These are phyloP conservation scores for Moesziomyces parantarcticus DNA, from an alignment of 1,284 basidiomycete genomes.

Conservation along the genomic window DNA sequence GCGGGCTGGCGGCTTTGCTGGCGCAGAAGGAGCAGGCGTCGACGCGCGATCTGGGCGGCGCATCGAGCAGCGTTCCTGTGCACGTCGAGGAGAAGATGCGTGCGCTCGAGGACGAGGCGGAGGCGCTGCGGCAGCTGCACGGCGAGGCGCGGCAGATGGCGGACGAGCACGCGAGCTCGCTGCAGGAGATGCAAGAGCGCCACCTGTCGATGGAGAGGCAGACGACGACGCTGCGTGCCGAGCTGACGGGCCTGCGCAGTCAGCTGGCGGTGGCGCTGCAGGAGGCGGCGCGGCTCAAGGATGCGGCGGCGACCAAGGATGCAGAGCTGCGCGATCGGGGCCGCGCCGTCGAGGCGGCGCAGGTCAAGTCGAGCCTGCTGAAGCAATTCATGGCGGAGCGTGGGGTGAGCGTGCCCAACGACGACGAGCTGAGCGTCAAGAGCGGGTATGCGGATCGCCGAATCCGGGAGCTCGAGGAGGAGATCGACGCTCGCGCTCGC, in stretches of 20 bases:
- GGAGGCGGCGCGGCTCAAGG: constrained; percentile 78
- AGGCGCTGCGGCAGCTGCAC: constrained; percentile 62
- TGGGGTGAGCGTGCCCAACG: constrained; percentile 60
- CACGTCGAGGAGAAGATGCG: constrained; percentile 61
- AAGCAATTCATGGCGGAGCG: constrained; percentile 89
- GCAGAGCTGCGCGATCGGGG: constrained; percentile 76
- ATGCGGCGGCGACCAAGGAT: constrained; percentile 70
- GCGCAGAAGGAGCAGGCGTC: constrained; percentile 49
- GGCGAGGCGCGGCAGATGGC: constrained; percentile 61
- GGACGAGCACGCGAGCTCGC: constrained; percentile 69
- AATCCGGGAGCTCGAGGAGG: constrained; percentile 62
- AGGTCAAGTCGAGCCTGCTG: constrained; percentile 82
- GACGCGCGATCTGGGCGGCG: constrained; percentile 33
- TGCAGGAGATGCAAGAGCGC: constrained; percentile 77
- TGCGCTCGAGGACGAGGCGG: constrained; percentile 62
- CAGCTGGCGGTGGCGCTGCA: constrained; percentile 80
- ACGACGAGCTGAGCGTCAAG: constrained; percentile 62
- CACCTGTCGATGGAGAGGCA: constrained; percentile 78
- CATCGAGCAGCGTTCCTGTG: constrained; percentile 25
- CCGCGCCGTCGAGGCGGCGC: constrained; percentile 78
- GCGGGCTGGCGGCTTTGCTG: constrained; percentile 60
- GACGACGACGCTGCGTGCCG: constrained; percentile 77
- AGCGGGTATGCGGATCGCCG: constrained; percentile 56
- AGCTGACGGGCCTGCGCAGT: constrained; percentile 80
- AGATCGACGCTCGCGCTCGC: constrained; percentile 58